Evolutionary conservation across 2,329 filamentous ascomycete genomes (phyloP), one percentile per base, ranked within the genome.

Genomic region (Ophiostoma pallidulum): DNA sequence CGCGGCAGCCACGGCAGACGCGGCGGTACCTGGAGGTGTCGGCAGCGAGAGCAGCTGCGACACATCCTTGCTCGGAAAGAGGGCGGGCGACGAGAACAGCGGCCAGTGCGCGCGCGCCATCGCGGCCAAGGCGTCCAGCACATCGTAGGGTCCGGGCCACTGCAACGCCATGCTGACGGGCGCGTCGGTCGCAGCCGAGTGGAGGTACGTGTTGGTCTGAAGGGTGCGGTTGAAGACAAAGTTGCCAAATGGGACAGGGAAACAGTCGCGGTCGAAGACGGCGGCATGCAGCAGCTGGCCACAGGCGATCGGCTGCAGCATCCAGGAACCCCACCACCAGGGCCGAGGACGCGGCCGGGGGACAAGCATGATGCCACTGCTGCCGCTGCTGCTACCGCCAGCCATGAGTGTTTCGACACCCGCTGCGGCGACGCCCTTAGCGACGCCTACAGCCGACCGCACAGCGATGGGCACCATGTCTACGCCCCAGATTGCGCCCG

Each of bases 51-150:
- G 86, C 53, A 24, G 36, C 35, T 47, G 20, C 52, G 60, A 79
- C 41, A 74, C 67, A 36, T 76, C 74, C 57, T 80, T 79, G 52
- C 72, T 72, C 0, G 90, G 90, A 64, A 94, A 94, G 49, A 96
- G 75, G 35, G 89, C 91, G 1, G 91, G 91, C 1, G 88, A 92
- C 47, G 84, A 74, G 63, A 89, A 96, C 56, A 74, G 84, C 74
- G 90, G 91, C 86, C 91, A 96, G 60, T 80, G 80, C 19, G 91
- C 73, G 54, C 77, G 77, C 14, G 89, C 86, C 70, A 96, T 91
- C 56, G 84, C 75, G 4, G 82, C 86, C 14, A 98, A 66, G 41
- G 78, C 88, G 55, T 94, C 86, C 10, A 94, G 78, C 24, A 96
- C 82, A 51, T 88, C 77, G 58, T 82, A 78, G 1, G 80, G 75